A percentile compares a stretch with the other conserved stretches of the same genome.
Conservation (phyloP, 2,329 filamentous ascomycete genomes). For the Cladosporium cucumerinum region DNA sequence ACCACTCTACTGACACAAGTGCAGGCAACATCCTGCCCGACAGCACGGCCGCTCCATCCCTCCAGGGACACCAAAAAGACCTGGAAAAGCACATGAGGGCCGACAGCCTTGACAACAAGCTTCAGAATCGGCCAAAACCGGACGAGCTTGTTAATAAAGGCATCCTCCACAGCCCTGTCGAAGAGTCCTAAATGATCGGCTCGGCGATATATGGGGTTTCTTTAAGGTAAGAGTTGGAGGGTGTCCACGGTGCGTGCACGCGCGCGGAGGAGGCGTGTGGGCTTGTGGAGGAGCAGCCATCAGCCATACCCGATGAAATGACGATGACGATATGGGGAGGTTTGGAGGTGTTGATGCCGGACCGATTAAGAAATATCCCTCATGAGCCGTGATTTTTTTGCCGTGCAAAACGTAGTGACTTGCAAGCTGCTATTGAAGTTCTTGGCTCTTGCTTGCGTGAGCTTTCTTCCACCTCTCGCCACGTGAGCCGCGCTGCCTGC, state of each 20-base stretch:
- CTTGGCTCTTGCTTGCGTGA: conserved; percentile 13
- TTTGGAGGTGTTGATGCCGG: conserved; percentile 4
- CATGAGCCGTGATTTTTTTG: conserved; percentile 7
- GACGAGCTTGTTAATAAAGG: conserved; percentile 75
- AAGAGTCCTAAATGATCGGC: background rate
- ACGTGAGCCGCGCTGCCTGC: background rate
- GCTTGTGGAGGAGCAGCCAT: conserved; percentile 7
- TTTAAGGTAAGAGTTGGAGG: conserved; percentile 11
- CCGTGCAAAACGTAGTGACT: background rate
- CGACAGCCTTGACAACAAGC: conserved; percentile 82
- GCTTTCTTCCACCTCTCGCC: conserved; percentile 1
- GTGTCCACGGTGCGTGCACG: background rate
- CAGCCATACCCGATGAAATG: conserved; percentile 11
- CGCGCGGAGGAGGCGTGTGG: conserved; percentile 11
- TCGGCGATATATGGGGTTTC: background rate
- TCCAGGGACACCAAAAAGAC: conserved; percentile 78
- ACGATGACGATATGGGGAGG: conserved; percentile 13
- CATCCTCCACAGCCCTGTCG: conserved; percentile 56
- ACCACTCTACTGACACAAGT: background rate
- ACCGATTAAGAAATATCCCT: conserved; percentile 5
- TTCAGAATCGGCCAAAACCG: conserved; percentile 71
- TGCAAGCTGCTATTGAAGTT: background rate
- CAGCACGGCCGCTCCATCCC: conserved; percentile 70
- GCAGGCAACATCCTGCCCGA: conserved; percentile 82
- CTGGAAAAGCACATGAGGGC: conserved; percentile 84